Evolutionary conservation across 75 land plant genomes (phyloP), one percentile per base, ranked within the genome.

Genomic region (Adiantum capillusveneris): DNA sequence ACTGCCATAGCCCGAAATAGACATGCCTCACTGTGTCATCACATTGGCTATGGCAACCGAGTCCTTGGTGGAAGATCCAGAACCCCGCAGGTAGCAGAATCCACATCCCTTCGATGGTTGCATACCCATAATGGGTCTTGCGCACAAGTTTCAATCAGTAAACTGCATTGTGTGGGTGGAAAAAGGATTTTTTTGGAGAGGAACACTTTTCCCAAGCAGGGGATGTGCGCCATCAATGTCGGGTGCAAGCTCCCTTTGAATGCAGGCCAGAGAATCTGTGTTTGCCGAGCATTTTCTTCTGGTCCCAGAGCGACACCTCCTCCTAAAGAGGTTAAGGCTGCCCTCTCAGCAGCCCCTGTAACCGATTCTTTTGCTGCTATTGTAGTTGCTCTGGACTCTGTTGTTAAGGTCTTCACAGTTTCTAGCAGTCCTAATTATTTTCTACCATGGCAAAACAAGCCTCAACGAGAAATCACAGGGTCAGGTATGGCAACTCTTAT

Each of bases 401-500:
- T 92, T 6, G 97, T 92, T 41, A 92, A 92, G 84, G 64, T 92
- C 21, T 92, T 92, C 46, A 81, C 95, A 1, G 95, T 88, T 11
- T 57, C 89, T 41, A 88, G 87, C 41, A 85, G 86, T 62, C 97
- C 97, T 25, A 92, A 78, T 59, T 91, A 88, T 63, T 82, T 80
- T 56, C 76, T 88, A 13, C 97, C 97, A 1, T 91, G 97, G 97
- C 97, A 91, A 65, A 92, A 92, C 62, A 92, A 92, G 73, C 73
- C 95, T 18, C 97, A 84, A 73, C 66, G 95, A 17, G 97, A 85
- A 73, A 51, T 72, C 31, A 85, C 74, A 61, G 95, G 97, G 27
- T 88, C 97, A 18, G 97, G 94, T 51, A 51, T n/a, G n/a, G 53
- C 53, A 51, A 6, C 53, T 51, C 43, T 41, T 41, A 41, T 41